These are phyloP conservation scores for Ceriops tagal DNA, from an alignment of 345 rosid species.

Conservation along the genomic window DNA sequence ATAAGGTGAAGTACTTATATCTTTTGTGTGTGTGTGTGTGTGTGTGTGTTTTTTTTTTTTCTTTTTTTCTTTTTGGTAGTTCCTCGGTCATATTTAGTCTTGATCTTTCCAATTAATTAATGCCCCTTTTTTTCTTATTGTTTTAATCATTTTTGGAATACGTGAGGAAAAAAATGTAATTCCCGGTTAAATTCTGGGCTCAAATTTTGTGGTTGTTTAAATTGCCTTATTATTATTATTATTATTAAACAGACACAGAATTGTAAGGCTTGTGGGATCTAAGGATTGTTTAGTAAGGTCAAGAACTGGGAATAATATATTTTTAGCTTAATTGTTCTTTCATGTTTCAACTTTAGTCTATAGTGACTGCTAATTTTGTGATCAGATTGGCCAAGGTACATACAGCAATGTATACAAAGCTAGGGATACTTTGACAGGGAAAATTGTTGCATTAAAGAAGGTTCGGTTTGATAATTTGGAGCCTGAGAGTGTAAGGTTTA, in stretches of 20 bases:
- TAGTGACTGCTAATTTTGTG: background rate
- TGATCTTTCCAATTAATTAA: background rate
- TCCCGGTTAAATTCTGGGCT: too few relatives aligned
- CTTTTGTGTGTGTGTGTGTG: background rate
- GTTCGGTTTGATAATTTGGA: slow-evolving; percentile 34
- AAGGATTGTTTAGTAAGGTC: background rate
- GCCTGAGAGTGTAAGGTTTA: slow-evolving; percentile 32
- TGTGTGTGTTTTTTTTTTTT: too few relatives aligned
- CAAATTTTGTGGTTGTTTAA: background rate
- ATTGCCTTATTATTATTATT: background rate
- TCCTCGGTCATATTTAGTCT: background rate
- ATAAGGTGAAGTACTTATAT: slow-evolving; percentile 18
- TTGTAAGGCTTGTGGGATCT: too few relatives aligned
- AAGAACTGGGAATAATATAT: background rate
- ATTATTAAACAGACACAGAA: background rate
- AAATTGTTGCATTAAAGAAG: slow-evolving; percentile 35
- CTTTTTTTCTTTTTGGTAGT: too few relatives aligned
- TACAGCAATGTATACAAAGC: slow-evolving; percentile 36
- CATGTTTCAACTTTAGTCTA: too few relatives aligned
- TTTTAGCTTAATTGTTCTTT: background rate
- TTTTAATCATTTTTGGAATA: too few relatives aligned
- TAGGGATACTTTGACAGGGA: slow-evolving; percentile 31
- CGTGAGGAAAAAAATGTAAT: too few relatives aligned
- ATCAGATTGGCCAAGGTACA: slow-evolving; percentile 34
- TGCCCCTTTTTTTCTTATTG: too few relatives aligned